These are phyloP conservation scores for Umbellularia californica DNA, from an alignment of 164 flowering plant genomes.

Conservation along the genomic window DNA sequence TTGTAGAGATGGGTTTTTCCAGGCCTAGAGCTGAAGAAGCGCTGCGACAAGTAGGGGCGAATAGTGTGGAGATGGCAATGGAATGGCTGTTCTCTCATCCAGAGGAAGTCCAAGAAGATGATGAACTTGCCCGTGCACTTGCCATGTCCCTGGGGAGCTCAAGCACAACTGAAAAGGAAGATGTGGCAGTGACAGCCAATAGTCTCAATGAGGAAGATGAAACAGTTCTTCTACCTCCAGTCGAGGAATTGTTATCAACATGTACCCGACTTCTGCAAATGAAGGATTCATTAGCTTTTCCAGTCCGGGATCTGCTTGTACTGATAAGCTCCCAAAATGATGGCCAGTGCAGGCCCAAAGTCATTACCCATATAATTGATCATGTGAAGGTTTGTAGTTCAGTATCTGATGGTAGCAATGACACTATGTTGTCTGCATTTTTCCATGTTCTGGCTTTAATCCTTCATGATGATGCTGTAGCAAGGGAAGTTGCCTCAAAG, in stretches of 20 bases:
- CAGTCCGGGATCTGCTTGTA: slow-evolving; percentile 82
- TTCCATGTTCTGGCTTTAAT: slow-evolving; percentile 92
- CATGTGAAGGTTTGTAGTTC: slow-evolving; percentile 55
- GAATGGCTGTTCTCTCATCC: slow-evolving; percentile 98
- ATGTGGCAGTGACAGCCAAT: slow-evolving; percentile 39
- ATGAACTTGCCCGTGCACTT: slow-evolving; percentile 99
- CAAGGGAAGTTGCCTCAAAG: slow-evolving; percentile 70
- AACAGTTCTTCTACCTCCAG: slow-evolving; percentile 67
- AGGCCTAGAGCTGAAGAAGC: slow-evolving; percentile 96
- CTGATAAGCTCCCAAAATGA: slow-evolving; percentile 86
- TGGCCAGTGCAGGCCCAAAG: slow-evolving; percentile 66
- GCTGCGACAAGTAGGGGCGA: slow-evolving; percentile 86
- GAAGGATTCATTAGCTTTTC: slow-evolving; percentile 80
- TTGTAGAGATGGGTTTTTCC: slow-evolving; percentile 98
- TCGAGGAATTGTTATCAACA: slow-evolving; percentile 75
- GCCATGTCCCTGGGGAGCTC: slow-evolving; percentile 94
- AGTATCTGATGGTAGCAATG: slow-evolving; percentile 37
- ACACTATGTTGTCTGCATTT: slow-evolving; percentile 48
- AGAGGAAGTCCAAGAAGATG: slow-evolving; percentile 92
- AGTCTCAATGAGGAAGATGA: slow-evolving; percentile 60
- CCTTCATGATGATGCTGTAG: slow-evolving; percentile 78
- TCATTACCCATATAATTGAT: slow-evolving; percentile 64
- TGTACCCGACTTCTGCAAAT: slow-evolving; percentile 70
- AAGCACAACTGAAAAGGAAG: slow-evolving; percentile 55
- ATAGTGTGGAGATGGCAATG: slow-evolving; percentile 98